These are phyloP conservation scores for Plasmodium relictum DNA, from an alignment of 169 alveolate species.

Conservation along the genomic window DNA sequence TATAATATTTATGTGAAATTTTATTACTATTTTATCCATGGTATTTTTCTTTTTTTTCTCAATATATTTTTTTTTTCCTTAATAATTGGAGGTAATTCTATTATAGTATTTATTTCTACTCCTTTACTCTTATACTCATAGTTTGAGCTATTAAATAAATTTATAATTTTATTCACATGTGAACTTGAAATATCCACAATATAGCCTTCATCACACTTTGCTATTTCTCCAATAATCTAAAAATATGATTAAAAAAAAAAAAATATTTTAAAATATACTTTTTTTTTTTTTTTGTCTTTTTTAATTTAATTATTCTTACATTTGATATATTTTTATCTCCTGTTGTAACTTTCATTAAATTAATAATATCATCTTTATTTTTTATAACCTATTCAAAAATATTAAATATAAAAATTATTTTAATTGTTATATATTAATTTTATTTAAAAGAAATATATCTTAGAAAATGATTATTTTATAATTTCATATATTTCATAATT, in stretches of 20 bases:
- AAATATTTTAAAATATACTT: no score
- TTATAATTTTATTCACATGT: constrained; percentile 59
- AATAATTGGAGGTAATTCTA: constrained; percentile 56
- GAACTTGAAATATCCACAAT: constrained; percentile 67
- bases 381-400: constrained; percentile 43
- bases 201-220: constrained; percentile 72
- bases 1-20: background rate
- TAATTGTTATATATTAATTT: no score
- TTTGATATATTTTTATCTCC: constrained; percentile 44
- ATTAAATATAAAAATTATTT: background rate
- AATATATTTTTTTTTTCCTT: constrained; percentile 47
- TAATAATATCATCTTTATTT: constrained; percentile 63
- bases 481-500: background rate
- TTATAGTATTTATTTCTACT: constrained; percentile 41
- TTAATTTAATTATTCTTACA: constrained; percentile 20
- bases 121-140: constrained; percentile 54
- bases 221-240: constrained; percentile 61
- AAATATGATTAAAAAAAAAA: constrained; percentile 4
- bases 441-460: no score
- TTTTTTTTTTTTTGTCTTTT: constrained; percentile 14
- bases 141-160: constrained; percentile 56
- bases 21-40: constrained; percentile 74
- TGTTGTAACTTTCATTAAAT: constrained; percentile 46
- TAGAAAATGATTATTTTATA: no score
- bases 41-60: constrained; percentile 40